These are phyloP conservation scores for Rhododendron griersonianum DNA, from an alignment of 148 eudicot species.

Conservation along the genomic window DNA sequence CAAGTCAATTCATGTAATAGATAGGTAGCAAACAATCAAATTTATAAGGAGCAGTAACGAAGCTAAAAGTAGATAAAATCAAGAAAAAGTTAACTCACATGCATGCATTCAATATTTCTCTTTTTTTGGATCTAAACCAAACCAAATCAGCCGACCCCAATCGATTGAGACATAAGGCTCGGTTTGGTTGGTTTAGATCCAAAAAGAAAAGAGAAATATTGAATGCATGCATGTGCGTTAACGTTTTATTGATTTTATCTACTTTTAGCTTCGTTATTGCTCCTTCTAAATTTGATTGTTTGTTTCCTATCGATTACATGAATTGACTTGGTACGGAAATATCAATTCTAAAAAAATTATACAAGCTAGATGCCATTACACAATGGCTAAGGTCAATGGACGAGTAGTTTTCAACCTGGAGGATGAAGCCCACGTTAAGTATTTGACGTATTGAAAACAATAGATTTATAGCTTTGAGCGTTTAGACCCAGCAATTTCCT, in stretches of 20 bases:
- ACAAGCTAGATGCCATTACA: no score
- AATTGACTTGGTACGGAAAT: background rate
- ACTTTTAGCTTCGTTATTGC: background rate
- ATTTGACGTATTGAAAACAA: background rate
- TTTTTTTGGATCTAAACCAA: no score
- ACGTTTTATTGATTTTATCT: background rate
- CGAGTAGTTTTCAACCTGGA: no score
- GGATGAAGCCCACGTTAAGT: no score
- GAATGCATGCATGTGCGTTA: background rate
- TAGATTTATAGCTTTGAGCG: background rate
- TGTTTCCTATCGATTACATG: background rate
- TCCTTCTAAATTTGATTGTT: background rate
- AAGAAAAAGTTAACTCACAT: background rate
- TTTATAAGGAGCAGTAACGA: background rate
- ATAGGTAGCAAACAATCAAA: background rate
- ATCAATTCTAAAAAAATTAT: conserved; percentile 18
- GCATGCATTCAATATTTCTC: background rate
- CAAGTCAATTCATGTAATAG: background rate
- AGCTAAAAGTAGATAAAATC: background rate
- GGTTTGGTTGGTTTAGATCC: no score
- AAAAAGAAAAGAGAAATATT: no score
- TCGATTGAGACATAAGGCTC: no score
- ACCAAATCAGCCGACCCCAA: no score
- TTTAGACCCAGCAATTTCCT: background rate
- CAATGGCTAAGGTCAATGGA: no score